Percentiles rank a stretch among this genome's conserved stretches.
phyloP scores from a whole-genome alignment of 2,329 filamentous ascomycete species.

The Hymenoscyphus fructigenus region DNA sequence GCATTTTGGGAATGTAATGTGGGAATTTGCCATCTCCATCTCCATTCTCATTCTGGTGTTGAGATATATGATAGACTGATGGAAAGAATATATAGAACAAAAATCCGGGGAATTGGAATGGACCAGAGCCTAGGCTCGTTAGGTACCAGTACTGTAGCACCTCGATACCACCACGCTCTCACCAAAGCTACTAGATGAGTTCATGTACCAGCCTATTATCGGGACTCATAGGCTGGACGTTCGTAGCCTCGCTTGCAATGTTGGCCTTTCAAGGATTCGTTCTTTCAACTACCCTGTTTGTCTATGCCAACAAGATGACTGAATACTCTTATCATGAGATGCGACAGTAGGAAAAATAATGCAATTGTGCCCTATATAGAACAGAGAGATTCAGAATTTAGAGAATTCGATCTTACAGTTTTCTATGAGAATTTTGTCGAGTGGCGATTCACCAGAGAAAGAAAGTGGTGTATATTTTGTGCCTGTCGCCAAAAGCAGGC shows the following conservation, averaged over 20 bases:
- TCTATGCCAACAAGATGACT: too few relatives aligned
- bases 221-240: neutral
- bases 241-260: neutral
- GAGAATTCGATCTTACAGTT: too few relatives aligned
- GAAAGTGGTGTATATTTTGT: too few relatives aligned
- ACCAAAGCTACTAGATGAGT: neutral
- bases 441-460: too few relatives aligned
- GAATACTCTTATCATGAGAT: neutral
- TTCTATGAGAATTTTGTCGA: too few relatives aligned
- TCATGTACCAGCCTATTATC: neutral
- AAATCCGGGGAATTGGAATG: neutral
- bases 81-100: neutral
- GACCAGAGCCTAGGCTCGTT: neutral
- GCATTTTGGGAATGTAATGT: too few relatives aligned
- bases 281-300: neutral
- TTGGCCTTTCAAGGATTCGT: neutral
- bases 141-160: neutral
- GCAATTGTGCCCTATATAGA: too few relatives aligned
- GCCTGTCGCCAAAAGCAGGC: too few relatives aligned
- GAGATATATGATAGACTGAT: neutral
- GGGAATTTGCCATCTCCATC: too few relatives aligned
- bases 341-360: neutral
- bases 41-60: neutral
- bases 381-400: too few relatives aligned
- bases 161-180: neutral